These are phyloP conservation scores for Ophioceras dolichostomum DNA, from an alignment of 2,329 filamentous ascomycete species.

Conservation along the genomic window DNA sequence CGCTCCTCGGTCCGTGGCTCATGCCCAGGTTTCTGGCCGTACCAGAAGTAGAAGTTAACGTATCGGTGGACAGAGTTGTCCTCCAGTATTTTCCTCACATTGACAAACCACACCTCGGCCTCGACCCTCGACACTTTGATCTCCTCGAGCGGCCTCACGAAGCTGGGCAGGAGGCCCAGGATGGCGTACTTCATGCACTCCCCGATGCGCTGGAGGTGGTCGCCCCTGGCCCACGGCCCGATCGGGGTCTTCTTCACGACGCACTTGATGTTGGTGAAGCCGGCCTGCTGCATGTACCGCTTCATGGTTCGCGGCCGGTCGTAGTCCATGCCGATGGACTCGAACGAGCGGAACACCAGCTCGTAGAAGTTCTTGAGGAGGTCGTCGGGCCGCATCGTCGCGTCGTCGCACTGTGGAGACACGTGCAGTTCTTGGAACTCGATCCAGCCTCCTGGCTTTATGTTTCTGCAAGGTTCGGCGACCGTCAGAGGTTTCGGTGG, in stretches of 20 bases:
- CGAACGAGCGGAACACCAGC: conserved; percentile 14
- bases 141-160: conserved; percentile 22
- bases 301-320: conserved; percentile 17
- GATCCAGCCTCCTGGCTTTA: conserved; percentile 35
- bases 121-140: conserved; percentile 19
- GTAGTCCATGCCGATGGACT: conserved; percentile 22
- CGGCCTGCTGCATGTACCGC: conserved; percentile 21
- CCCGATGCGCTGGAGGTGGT: conserved; percentile 23
- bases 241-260: conserved; percentile 29
- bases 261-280: conserved; percentile 27
- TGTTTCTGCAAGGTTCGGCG: conserved; percentile 21
- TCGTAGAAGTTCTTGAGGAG: conserved; percentile 19
- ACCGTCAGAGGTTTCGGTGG: no score
- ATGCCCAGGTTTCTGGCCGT: conserved; percentile 22
- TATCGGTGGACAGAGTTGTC: conserved; percentile 23
- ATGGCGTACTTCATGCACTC: conserved; percentile 24
- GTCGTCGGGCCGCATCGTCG: conserved; percentile 27
- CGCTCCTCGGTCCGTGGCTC: no score
- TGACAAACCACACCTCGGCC: conserved; percentile 15
- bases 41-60: conserved; percentile 24
- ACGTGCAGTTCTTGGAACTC: conserved; percentile 34
- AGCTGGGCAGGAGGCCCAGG: conserved; percentile 20
- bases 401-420: conserved; percentile 28
- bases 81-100: conserved; percentile 20
- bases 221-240: conserved; percentile 28